Percentiles rank a stretch among this genome's conserved stretches.
Conservation (phyloP, 2,329 filamentous ascomycete species). For the Drechmeria coniospora region DNA sequence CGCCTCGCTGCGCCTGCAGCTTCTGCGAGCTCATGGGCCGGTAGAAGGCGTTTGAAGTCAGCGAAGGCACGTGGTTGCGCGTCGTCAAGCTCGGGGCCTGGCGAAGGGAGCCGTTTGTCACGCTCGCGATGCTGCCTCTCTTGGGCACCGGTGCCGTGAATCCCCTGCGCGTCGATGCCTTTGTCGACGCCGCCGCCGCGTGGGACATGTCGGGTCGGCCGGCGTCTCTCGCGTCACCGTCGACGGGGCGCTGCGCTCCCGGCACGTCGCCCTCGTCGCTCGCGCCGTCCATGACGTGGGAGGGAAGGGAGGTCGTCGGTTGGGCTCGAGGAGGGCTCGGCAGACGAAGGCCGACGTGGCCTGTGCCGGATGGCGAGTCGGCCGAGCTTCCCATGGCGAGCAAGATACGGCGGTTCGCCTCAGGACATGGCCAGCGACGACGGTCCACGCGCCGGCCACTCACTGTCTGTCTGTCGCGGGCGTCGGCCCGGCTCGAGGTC, state of each 20-base stretch:
- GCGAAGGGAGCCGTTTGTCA: conserved; percentile 37
- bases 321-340: conserved; percentile 26
- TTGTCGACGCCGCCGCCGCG: conserved; percentile 26
- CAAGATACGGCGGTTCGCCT: no score
- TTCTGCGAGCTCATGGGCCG: conserved; percentile 93
- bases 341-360: conserved; percentile 21
- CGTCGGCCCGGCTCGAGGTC: no score
- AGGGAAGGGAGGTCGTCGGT: conserved; percentile 53
- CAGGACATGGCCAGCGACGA: no score
- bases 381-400: no score
- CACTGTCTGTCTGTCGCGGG: no score
- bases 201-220: conserved; percentile 39
- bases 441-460: no score
- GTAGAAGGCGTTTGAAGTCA: conserved; percentile 86
- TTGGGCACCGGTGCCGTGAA: conserved; percentile 27
- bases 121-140: conserved; percentile 24
- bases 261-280: conserved; percentile 38
- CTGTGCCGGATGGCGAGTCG: conserved; percentile 19
- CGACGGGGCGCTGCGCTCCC: conserved; percentile 14
- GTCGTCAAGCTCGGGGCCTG: conserved; percentile 45
- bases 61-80: conserved; percentile 75
- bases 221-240: conserved; percentile 20
- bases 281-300: conserved; percentile 52
- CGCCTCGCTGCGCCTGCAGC: conserved; percentile 71
- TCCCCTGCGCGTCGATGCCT: conserved; percentile 40